These are phyloP conservation scores for Blastobotrys apis DNA, from an alignment of 1,139 yeast genomes.

Conservation along the genomic window DNA sequence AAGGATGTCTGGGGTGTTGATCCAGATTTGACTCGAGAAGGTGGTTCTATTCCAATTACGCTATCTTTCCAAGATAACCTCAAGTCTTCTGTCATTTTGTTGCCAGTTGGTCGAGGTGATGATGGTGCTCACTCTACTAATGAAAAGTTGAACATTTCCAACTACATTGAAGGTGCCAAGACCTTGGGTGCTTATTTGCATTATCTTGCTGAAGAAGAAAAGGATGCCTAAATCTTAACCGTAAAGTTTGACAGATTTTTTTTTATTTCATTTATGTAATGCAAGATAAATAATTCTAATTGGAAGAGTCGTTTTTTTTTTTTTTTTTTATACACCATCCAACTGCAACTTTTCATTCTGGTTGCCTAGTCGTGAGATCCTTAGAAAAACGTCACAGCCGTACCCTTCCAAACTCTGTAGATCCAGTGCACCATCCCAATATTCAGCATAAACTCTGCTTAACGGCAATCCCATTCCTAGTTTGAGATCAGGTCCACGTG, in stretches of 20 bases:
- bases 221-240: constrained; percentile 28
- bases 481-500: constrained; percentile 68
- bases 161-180: constrained; percentile 91
- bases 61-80: constrained; percentile 83
- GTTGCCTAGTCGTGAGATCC: constrained; percentile 71
- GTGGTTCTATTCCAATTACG: constrained; percentile 97
- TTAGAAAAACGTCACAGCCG: constrained; percentile 83
- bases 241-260: too few relatives aligned
- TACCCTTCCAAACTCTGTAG: constrained; percentile 84
- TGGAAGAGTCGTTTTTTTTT: neutral
- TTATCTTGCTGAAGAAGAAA: constrained; percentile 56
- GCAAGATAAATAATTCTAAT: neutral
- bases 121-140: constrained; percentile 99
- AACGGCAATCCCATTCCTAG: constrained; percentile 87
- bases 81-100: constrained; percentile 76
- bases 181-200: constrained; percentile 91
- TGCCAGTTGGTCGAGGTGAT: constrained; percentile 98
- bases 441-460: constrained; percentile 88
- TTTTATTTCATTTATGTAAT: neutral
- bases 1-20: constrained; percentile 90
- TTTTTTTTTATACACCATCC: constrained; percentile 56
- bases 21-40: constrained; percentile 97
- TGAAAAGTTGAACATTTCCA: constrained; percentile 83
- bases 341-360: constrained; percentile 61
- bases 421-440: constrained; percentile 88